Conservation (phyloP, 768 basidiomycete species). For the Mycena vulgaris region DNA sequence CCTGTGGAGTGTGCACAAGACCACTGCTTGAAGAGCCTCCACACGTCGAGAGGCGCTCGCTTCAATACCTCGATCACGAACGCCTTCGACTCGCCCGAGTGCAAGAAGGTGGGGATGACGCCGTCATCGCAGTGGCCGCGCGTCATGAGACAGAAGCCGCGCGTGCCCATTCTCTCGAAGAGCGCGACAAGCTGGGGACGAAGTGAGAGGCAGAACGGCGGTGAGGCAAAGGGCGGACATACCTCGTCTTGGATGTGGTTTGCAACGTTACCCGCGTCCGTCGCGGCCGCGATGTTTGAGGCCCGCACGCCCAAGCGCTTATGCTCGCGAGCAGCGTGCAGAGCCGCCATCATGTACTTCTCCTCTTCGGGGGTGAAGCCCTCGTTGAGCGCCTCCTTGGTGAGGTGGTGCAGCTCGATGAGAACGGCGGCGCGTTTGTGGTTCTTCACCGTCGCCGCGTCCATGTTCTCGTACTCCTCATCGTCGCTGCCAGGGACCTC, state of each 20-base stretch:
- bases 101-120: background rate
- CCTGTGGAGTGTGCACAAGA: background rate
- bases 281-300: background rate
- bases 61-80: slow-evolving; percentile 6
- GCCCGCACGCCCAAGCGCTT: background rate
- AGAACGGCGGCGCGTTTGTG: background rate
- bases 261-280: background rate
- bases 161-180: background rate
- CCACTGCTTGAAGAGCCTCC: slow-evolving; percentile 1
- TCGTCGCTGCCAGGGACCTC: background rate
- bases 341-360: background rate
- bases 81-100: background rate
- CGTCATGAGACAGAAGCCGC: background rate
- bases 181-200: background rate
- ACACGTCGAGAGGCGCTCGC: background rate
- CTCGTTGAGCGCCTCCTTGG: background rate
- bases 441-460: background rate
- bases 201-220: no score
- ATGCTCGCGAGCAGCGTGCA: background rate
- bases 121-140: background rate
- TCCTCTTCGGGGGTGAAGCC: background rate
- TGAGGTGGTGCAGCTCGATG: background rate
- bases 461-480: background rate
- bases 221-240: background rate
- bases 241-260: slow-evolving; percentile 1